Base-by-base conservation (phyloP, 805 yeast species). In the Candida verbasci region DNA sequence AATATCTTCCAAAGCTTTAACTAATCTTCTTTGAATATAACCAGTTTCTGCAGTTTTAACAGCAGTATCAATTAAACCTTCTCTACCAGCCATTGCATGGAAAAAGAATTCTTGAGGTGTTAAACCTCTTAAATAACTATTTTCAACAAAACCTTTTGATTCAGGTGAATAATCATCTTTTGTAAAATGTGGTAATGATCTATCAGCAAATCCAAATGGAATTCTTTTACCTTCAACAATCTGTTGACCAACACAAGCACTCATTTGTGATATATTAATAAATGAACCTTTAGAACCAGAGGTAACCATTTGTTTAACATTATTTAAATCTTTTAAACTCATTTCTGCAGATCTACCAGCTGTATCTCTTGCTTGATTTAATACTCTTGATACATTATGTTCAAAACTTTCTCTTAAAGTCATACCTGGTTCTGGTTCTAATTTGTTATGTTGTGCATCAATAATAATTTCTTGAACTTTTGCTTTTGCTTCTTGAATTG, bases 41-140 rank as follows among this genome's bases (percentile, higher is more conserved):
- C 97, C 97, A 18, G 97, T 89, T 67, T 91, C 97, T 2, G 99
- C 97, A 28, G 99, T 93, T 63, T 93, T 93, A 33, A 93, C 99
- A 11, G 99, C 99, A 38, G 99, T 93, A 75, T 93, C 99, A 60
- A 93, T 94, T 58, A 93, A 74, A 74, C 99, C 99, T 70, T 93
- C 99, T 76, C 99, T 87, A 72, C 99, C 99, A 56, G 98, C 97
- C 96, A 93, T 93, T 36, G 97, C 97, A 61, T 93, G 99, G 82
- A 93, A 93, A 61, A 93, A 89, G 62, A 93, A 93, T 62, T 93
- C 99, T 63, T 93, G 97, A 23, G 99, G 98, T 5, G 98, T 89
- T 54, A 93, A 74, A 25, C 99, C 99, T 71, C 97, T 81, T 57
- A 91, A 73, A 57, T 93, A 93, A 10, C 98, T 93, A 59, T 93